phyloP scores from a whole-genome alignment of 768 basidiomycete genomes.

The Rickenella mellea region DNA sequence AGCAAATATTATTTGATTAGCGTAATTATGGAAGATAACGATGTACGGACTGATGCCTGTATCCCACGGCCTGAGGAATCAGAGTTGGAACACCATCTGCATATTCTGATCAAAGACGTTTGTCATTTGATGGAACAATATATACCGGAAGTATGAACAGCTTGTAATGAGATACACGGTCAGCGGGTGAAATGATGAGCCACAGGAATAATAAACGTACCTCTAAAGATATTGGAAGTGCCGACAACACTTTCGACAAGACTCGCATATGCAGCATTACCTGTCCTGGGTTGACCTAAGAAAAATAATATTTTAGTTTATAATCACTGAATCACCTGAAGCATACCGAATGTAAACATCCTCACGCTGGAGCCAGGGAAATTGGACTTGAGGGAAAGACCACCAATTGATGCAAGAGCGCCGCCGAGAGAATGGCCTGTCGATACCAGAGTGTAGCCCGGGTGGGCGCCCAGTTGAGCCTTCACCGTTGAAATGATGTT shows the following conservation, averaged over 20 bases:
- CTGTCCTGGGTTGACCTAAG: too few species aligned
- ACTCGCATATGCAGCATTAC: constrained; percentile 29
- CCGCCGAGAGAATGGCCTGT: constrained; percentile 22
- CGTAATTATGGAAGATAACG: not conserved
- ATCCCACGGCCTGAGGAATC: constrained; percentile 33
- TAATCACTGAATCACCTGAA: not conserved
- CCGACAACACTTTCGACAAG: constrained; percentile 31
- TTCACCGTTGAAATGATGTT: constrained; percentile 20
- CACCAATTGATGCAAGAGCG: constrained; percentile 13
- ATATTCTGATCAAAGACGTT: not conserved
- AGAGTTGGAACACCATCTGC: constrained; percentile 45
- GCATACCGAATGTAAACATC: constrained; percentile 37
- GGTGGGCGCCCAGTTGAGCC: constrained; percentile 20
- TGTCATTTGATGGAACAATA: not conserved
- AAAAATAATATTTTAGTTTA: too few species aligned
- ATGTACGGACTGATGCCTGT: constrained; percentile 31
- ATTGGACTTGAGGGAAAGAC: constrained; percentile 11
- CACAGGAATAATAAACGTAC: constrained; percentile 12
- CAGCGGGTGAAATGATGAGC: not conserved
- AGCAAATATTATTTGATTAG: constrained; percentile 12
- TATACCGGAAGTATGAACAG: constrained; percentile 35
- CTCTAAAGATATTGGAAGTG: constrained; percentile 29
- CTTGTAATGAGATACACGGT: constrained; percentile 13
- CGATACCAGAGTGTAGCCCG: constrained; percentile 23
- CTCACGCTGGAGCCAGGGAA: constrained; percentile 8